Evolutionary conservation across 331 rosid genomes (phyloP).

Genomic region (Malus hybrid): DNA sequence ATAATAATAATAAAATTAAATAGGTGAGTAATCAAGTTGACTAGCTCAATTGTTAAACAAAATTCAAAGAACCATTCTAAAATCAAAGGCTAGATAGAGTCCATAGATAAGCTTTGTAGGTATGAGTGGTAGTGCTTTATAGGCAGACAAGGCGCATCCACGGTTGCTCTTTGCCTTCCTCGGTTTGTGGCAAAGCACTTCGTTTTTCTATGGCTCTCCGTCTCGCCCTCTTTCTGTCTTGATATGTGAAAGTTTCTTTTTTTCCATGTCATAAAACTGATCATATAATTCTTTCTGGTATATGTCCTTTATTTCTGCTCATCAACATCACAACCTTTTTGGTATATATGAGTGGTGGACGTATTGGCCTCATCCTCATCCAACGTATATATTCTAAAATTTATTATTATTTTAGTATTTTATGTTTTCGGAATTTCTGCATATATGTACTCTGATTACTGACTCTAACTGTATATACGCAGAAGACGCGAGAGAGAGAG

Average conservation of each 20-base stretch:
- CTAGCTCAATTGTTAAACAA: neutral
- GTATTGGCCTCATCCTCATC: slow-evolving; percentile 10
- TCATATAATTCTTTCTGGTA: too few species aligned
- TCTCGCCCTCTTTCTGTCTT: neutral
- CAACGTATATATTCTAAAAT: neutral
- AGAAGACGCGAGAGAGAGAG: neutral
- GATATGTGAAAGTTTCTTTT: neutral
- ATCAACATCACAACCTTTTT: slow-evolving; percentile 60
- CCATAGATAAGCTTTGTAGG: slow-evolving; percentile 34
- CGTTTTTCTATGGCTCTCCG: slow-evolving; percentile 6
- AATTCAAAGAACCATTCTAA: neutral
- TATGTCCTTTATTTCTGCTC: neutral
- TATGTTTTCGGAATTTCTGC: neutral
- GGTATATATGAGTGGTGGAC: slow-evolving; percentile 15
- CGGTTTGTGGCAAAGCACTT: slow-evolving; percentile 34
- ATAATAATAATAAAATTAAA: too few species aligned
- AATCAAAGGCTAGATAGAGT: neutral
- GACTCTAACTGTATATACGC: neutral
- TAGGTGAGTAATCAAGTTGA: neutral
- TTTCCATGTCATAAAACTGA: neutral
- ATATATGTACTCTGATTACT: too few species aligned
- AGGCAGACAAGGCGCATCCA: slow-evolving; percentile 46
- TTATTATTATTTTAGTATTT: too few species aligned
- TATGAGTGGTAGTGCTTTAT: slow-evolving; percentile 51
- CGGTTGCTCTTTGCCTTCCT: slow-evolving; percentile 32